Conservation (phyloP, 2,329 filamentous ascomycete species). For the Colletotrichum nymphaeae region DNA sequence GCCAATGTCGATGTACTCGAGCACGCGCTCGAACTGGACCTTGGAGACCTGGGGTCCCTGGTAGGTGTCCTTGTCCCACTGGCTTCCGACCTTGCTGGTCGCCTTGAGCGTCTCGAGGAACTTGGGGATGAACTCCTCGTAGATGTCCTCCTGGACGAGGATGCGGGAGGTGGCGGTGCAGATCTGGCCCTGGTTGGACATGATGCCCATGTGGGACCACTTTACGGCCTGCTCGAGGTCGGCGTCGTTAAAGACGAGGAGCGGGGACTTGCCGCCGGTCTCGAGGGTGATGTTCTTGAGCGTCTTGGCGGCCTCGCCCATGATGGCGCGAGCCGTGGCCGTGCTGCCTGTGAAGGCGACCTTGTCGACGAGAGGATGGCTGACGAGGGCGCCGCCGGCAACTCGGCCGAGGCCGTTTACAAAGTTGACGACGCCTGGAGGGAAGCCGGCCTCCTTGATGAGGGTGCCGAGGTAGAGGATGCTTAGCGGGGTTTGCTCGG, state of each 20-base stretch:
- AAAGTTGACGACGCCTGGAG: conserved; percentile 81
- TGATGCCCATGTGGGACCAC: conserved; percentile 61
- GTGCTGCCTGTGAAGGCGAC: conserved; percentile 85
- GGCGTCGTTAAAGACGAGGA: conserved; percentile 74
- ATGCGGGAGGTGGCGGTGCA: conserved; percentile 75
- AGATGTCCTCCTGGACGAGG: conserved; percentile 71
- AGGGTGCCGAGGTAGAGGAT: conserved; percentile 74
- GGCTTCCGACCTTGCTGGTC: conserved; percentile 73
- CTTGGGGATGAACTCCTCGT: conserved; percentile 71
- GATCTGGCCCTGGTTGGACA: conserved; percentile 73
- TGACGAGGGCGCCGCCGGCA: conserved; percentile 75
- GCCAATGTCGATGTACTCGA: conserved; percentile 76
- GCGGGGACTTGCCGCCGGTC: conserved; percentile 74
- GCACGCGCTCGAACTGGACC: conserved; percentile 75
- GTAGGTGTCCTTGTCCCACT: conserved; percentile 75
- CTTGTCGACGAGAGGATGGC: conserved; percentile 78
- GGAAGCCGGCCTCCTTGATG: conserved; percentile 80
- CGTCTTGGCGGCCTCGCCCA: conserved; percentile 76
- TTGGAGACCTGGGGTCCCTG: conserved; percentile 82
- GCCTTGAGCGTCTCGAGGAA: conserved; percentile 70
- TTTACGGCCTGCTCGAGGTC: conserved; percentile 77
- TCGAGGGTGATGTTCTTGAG: conserved; percentile 76
- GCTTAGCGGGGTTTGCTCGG: conserved; percentile 75
- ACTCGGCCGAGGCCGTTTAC: conserved; percentile 77
- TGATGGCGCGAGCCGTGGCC: conserved; percentile 76